Evolutionary conservation across 768 basidiomycete genomes (phyloP), one percentile per base, ranked within the genome.

Genomic region (Bullera alba): DNA sequence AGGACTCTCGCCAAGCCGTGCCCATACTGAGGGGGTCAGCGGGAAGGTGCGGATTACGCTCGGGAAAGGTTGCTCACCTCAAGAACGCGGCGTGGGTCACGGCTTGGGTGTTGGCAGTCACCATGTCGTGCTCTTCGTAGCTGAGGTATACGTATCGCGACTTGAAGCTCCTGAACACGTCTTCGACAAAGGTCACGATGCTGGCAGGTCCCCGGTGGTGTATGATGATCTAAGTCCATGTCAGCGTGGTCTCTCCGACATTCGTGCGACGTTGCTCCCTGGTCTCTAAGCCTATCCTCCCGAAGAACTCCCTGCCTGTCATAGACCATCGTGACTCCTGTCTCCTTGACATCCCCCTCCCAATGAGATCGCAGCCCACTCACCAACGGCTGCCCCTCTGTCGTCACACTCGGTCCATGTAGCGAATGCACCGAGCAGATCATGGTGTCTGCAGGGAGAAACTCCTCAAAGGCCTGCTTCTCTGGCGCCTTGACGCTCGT

Each of bases 41-140:
- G n/a, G 29, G 29, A 25, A 3, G n/a, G 4, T n/a, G n/a, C n/a
- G 26, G 19, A 2, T 10, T 7, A 47, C 27, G 28, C 10, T 26
- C 36, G 21, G 26, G 29, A 37, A 42, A 49, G 36, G 3, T 5
- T 6, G 42, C 65, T 57, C 71, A 91, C 92, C 84, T 89, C 17
- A 99, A 77, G 76, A 97, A 97, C 0, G 95, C 95, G 12, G 93
- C 93, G 62, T 99, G 95, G 0, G 90, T 96, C 14, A 95, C 93
- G 0, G 93, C 95, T 73, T 99, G 95, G 0, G 95, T 97, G 60
- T 97, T 97, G 12, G 95, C 95, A 0, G 95, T 99, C 42, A 97
- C 87, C 35, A 81, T 77, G 64, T 99, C 95, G 65, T 99, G 95
- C 47, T 96, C 90, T 55, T 92, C 87, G 73, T 95, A 97, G n/a